Evolutionary conservation across 352 stramenopile species (phyloP), one percentile per base, ranked within the genome.

Genomic region (Phytophthora vignae): DNA sequence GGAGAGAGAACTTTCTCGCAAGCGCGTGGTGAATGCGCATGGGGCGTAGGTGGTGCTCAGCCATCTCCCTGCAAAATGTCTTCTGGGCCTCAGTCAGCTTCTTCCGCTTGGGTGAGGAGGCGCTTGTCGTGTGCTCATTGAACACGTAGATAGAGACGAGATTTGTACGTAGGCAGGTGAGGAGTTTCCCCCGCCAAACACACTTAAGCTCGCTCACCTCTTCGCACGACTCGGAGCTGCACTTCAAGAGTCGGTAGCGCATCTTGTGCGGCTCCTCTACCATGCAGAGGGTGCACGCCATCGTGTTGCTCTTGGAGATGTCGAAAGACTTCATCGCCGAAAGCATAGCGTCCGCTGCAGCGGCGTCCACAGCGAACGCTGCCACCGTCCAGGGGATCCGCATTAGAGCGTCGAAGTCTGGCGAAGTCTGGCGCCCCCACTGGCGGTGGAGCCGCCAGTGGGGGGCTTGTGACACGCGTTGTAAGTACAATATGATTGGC

Each of bases 21-120:
- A 71, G 17, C 4, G 64, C 56, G 36, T 42, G 25, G 4, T 22
- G 14, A 48, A 67, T 67, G 8, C 29, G 22, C 40, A 68, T 33
- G 4, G 55, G 22, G 1, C 53, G 15, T 1, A 42, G n/a, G 17
- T 62, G 62, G 4, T 69, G 25, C 19, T 31, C 21, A 0, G 33
- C 3, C 12, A 42, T 42, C 9, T 42, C 27, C 27, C 27, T 31
- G 27, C 27, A 31, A 31, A 31, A 31, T 31, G 27, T 8, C 27
- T 31, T 31, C 27, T 31, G 27, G 27, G 27, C 27, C 27, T 31
- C 27, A 31, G 27, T 31, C 27, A 31, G 27, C 27, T 31, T 31
- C 27, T 31, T 31, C 27, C 36, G 36, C 36, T 44, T 17, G 36
- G 36, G 36, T 1, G 9, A 44, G 1, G 36, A 44, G 10, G 36